Evolutionary conservation across 2,329 filamentous ascomycete species (phyloP).

Genomic region (Colletotrichum godetiae): DNA sequence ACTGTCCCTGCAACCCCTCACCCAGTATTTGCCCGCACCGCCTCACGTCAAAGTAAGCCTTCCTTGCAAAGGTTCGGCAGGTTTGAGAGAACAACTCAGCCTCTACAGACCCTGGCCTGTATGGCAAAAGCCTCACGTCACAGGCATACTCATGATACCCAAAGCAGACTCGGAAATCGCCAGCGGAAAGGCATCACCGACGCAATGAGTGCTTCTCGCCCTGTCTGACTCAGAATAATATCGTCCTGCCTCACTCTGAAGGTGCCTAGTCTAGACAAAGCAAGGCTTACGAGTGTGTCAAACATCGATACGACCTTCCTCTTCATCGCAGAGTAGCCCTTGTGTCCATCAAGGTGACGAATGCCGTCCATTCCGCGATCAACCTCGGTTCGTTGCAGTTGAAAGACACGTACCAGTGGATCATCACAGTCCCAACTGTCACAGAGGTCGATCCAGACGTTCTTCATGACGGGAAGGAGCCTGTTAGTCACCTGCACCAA

Average conservation of each 20-base stretch:
- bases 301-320: neutral
- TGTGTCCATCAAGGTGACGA: neutral
- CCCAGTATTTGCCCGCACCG: neutral
- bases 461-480: neutral
- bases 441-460: neutral
- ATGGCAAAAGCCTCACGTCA: neutral
- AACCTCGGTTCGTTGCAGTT: neutral
- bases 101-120: neutral
- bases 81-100: neutral
- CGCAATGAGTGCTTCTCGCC: neutral
- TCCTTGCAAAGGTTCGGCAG: neutral
- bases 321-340: neutral
- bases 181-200: neutral
- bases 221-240: neutral
- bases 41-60: neutral
- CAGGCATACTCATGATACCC: neutral
- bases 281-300: neutral
- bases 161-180: neutral
- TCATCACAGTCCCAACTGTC: neutral
- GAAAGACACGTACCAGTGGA: neutral
- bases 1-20: neutral
- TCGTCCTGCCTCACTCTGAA: neutral
- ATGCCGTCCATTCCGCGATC: neutral
- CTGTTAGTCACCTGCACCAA: neutral
- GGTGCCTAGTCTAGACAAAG: neutral